Base-by-base conservation (phyloP, 208 protist genomes). In the Lotmaria passim region DNA sequence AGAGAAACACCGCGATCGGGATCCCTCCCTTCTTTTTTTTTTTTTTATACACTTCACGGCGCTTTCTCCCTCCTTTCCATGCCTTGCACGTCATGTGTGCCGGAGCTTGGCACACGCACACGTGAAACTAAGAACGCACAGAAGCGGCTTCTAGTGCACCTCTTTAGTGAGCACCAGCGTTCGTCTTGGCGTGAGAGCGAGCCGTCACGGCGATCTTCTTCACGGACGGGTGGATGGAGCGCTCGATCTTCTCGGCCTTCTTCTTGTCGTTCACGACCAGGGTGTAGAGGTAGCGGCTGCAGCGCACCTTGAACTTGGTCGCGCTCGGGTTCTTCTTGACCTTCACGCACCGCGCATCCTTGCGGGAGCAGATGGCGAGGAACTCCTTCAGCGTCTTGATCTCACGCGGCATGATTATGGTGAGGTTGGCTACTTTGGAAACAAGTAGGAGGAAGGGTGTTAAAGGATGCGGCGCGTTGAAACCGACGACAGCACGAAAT, bases 301-400 rank as follows among this genome's bases (percentile, higher is more conserved):
- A 96, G 83, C 93, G 87, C 33, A 97, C 93, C 90, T 97, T 97
- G 87, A 97, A 97, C 88, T 97, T 97, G 70, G 91, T 95, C 47
- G 73, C 79, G 55, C 64, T 83, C 24, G 81, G 78, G 90, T 97
- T 97, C 69, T 80, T 86, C 89, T 97, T 97, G 46, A 97, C 87
- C 91, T 96, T 96, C 76, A 97, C 93, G 75, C 88, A 94, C 66
- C 89, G 90, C 46, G 86, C 89, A 80, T 97, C 93, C 82, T 91
- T 94, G 80, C 93, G 91, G 76, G 86, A 83, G 91, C 93, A 97
- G 82, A 96, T 91, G 69, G 89, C 77, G 75, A 97, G 87, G 79
- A 97, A 97, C 86, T 96, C 85, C 91, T 97, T 97, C 65, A 97
- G 78, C 63, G 93, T 90, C 77, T 93, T 92, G 69, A 97, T 94